phyloP scores from a whole-genome alignment of 2,329 filamentous ascomycete species.

The Fusarium tricinctum region DNA sequence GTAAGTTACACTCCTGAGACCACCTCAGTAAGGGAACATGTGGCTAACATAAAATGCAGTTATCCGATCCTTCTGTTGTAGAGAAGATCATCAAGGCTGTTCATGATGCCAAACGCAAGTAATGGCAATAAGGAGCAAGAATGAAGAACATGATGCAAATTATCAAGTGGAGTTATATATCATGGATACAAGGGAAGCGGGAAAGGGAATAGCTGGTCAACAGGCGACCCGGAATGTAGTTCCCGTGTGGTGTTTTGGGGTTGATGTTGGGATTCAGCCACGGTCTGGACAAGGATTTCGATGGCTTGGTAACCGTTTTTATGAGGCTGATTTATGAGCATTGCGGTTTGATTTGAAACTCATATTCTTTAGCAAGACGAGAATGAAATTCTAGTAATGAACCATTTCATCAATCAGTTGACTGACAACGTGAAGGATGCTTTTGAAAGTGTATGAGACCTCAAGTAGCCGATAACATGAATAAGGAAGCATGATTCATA shows the following conservation, averaged over 20 bases:
- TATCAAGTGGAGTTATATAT: conserved; percentile 49
- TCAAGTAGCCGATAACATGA: neutral
- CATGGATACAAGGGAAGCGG: conserved; percentile 46
- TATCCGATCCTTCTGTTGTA: conserved; percentile 91
- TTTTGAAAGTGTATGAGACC: neutral
- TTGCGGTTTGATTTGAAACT: conserved; percentile 38
- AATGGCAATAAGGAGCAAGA: conserved; percentile 25
- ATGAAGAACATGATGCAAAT: conserved; percentile 27
- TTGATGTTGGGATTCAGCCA: conserved; percentile 44
- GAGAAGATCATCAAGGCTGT: conserved; percentile 89
- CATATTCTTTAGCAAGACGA: conserved; percentile 28
- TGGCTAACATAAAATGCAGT: conserved; percentile 61
- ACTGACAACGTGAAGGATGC: neutral
- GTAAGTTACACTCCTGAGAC: conserved; percentile 66
- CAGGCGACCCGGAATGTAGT: conserved; percentile 23
- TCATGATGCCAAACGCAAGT: conserved; percentile 72
- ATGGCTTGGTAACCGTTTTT: conserved; percentile 38
- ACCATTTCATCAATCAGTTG: conserved; percentile 1
- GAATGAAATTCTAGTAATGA: conserved; percentile 34
- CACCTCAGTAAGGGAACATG: neutral
- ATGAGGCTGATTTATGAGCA: conserved; percentile 44
- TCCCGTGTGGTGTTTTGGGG: conserved; percentile 48
- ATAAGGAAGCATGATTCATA: neutral
- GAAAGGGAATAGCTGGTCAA: conserved; percentile 30
- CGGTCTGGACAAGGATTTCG: conserved; percentile 38